Conservation (phyloP, 352 stramenopile genomes). For the Globisporangium nagaii region DNA sequence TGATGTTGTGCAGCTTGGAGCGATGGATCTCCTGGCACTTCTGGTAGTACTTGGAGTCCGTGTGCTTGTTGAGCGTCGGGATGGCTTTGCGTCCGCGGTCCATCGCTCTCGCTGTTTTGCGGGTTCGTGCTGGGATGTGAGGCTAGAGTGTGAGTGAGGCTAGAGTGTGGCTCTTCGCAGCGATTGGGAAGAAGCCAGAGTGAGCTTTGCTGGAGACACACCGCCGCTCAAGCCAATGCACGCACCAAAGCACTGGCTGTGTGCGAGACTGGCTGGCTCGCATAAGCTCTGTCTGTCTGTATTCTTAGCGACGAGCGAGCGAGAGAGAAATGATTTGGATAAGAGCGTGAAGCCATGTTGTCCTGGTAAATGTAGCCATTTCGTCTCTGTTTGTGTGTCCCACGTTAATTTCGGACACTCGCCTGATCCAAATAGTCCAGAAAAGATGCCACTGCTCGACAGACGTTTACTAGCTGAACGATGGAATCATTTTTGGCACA, state of each 20-base stretch:
- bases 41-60: constrained; percentile 82
- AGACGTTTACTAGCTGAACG: not conserved
- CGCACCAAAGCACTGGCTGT: too few relatives aligned
- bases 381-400: not conserved
- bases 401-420: too few relatives aligned
- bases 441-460: too few relatives aligned
- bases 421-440: too few relatives aligned
- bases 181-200: constrained; percentile 1
- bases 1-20: constrained; percentile 81
- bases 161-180: not conserved
- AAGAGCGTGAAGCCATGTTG: not conserved
- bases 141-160: too few relatives aligned
- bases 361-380: not conserved
- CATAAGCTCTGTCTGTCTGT: too few relatives aligned
- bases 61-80: constrained; percentile 86
- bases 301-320: constrained; percentile 3
- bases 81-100: constrained; percentile 83
- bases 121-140: not conserved
- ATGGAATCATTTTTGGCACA: not conserved
- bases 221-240: too few relatives aligned
- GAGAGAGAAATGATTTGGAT: not conserved
- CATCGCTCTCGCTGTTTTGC: constrained; percentile 23
- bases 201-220: not conserved
- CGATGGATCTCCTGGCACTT: constrained; percentile 82
- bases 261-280: too few relatives aligned